Evolutionary conservation across 257 asterid species (phyloP), one percentile per base, ranked within the genome.

Genomic region (Cynanchum wilfordii): DNA sequence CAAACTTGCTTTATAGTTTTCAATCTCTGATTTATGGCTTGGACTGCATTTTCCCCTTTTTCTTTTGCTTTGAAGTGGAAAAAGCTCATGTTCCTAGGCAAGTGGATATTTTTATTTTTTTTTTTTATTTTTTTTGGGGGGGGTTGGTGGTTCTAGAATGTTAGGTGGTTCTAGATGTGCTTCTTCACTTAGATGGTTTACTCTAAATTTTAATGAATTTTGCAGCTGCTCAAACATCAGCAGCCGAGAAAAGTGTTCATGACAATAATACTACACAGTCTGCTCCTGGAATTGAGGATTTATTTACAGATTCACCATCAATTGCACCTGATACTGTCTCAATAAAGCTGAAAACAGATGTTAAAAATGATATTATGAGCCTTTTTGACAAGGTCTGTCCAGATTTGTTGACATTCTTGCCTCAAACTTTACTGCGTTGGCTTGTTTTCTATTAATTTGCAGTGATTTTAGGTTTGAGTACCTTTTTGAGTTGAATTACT

Each of bases 321-420:
- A 71, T 82, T 73, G 78, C 81, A 69, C 88, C 95, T 80, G 63
- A 80, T 81, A 57, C 81, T 56, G 51, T 62, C 30, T 57, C 86
- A 42, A 83, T 70, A 74, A 88, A 76, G 83, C 95, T 92, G 77
- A 88, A 83, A 74, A 94, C 86, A 73, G 95, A 89, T 85, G 88
- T 81, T 66, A 94, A 91, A 82, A 89, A 77, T 44, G 99, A 94
- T 79, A 94, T 94, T 65, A 87, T 94, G 99, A 89, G 97, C 82
- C 97, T 94, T 55, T 94, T 94, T 76, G 99, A 94, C 80, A 89
- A 94, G 99, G 99, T 94, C 84, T 51, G 81, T 51, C 38, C 51
- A 80, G 72, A 70, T 68, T 55, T 51, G 38, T 44, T 76, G 22
- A 5, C 22, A 22, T 54, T 33, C 62, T 44, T 30, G 10, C 64